Evolutionary conservation across 345 rosid genomes (phyloP), one percentile per base, ranked within the genome.

Genomic region (Eucalyptus coolabah): DNA sequence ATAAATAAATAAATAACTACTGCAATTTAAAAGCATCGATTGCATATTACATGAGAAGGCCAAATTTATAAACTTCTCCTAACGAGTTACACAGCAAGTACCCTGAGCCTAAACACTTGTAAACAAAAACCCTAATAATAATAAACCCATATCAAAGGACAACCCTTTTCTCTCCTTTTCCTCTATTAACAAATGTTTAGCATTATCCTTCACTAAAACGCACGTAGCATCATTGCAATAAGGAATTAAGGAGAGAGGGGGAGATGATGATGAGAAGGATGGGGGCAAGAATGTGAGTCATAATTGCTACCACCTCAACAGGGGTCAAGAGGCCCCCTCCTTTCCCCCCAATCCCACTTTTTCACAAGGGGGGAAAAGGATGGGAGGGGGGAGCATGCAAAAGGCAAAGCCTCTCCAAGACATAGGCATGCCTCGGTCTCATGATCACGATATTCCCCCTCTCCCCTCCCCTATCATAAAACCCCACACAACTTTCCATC

Each of bases 1-100:
- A 50, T 0, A 17, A 0, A 34, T n/a, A n/a, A n/a, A n/a, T n/a
- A 2, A 3, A 34, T 3, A 72, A 5, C 2, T 5, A 9, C 12
- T 19, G 0, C 26, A 34, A 72, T 34, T 34, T 9, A 5, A 10
- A 19, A 11, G 82, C 8, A 19, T 37, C 12, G 26, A 37, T 10
- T 6, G 24, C 82, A 37, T 1, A 37, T 34, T 12, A 37, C 9
- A 37, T 13, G 12, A 56, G 30, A 56, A 56, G 63, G 63, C 30
- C 14, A 56, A 56, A 56, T 28, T 60, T 13, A 63, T 30, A 28
- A 21, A 21, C 30, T 77, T 40, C 9, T 40, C 83, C 47, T 11
- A 1, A 2, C 16, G 7, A 21, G 30, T 40, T 2, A 77, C 1
- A 65, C 11, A 6, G 5, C 30, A 37, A 21, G 47, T 37, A 12